Evolutionary conservation across 257 asterid species (phyloP).

Genomic region (Penstemon barbatus): DNA sequence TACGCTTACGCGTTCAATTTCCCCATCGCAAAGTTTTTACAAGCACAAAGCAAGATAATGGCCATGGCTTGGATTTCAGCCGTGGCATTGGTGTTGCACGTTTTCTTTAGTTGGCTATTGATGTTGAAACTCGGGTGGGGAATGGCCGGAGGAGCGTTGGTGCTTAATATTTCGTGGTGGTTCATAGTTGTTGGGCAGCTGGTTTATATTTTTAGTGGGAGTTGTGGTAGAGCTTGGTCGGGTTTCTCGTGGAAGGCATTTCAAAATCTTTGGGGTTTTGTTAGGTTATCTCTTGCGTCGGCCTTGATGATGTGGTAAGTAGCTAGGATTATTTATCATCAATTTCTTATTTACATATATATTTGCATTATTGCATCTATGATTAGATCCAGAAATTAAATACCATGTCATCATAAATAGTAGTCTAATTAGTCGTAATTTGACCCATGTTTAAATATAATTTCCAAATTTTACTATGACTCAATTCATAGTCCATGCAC

Average conservation of each 20-base stretch:
- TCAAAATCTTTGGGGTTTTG: slow-evolving; percentile 49
- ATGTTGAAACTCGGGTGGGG: slow-evolving; percentile 59
- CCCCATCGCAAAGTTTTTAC: slow-evolving; percentile 55
- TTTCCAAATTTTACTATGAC: too few relatives aligned
- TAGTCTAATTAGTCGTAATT: too few relatives aligned
- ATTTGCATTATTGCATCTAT: too few relatives aligned
- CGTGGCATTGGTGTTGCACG: slow-evolving; percentile 33
- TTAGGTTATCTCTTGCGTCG: slow-evolving; percentile 49
- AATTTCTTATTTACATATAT: background rate
- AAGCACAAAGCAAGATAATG: slow-evolving; percentile 64
- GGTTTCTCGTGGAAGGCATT: slow-evolving; percentile 52
- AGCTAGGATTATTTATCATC: too few relatives aligned
- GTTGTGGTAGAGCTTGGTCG: slow-evolving; percentile 55
- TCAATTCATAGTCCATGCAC: too few relatives aligned
- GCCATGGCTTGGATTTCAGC: slow-evolving; percentile 23
- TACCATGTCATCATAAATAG: too few relatives aligned
- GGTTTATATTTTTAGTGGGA: slow-evolving; percentile 43
- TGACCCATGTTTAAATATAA: too few relatives aligned
- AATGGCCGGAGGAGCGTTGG: slow-evolving; percentile 48
- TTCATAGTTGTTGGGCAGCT: slow-evolving; percentile 53
- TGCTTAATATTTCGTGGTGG: slow-evolving; percentile 59
- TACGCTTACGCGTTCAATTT: slow-evolving; percentile 55
- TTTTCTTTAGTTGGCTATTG: slow-evolving; percentile 49
- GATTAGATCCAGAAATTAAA: too few relatives aligned
- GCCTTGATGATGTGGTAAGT: slow-evolving; percentile 61